A percentile compares a stretch with the other conserved stretches of the same genome.
phyloP scores from a whole-genome alignment of 352 stramenopile species.

The Phytophthora capsici region DNA sequence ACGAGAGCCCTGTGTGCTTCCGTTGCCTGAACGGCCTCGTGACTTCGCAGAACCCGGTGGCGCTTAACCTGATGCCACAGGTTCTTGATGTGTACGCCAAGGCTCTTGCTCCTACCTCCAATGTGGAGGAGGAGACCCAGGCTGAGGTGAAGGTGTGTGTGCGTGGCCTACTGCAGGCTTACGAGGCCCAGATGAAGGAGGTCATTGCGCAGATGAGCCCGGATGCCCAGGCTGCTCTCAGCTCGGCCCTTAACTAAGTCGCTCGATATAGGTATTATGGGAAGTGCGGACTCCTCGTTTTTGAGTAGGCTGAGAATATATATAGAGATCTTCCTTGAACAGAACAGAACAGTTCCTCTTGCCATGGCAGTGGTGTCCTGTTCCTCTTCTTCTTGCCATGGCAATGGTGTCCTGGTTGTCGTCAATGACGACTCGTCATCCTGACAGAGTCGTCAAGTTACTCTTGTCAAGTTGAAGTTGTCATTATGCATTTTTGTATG shows the following conservation, averaged over 20 bases:
- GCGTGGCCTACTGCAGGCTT: constrained; percentile 67
- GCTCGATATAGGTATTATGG: constrained; percentile 29
- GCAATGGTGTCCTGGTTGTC: too few relatives aligned
- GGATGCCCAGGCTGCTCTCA: constrained; percentile 72
- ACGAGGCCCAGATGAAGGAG: constrained; percentile 83
- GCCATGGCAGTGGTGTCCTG: too few relatives aligned
- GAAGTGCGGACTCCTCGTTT: constrained; percentile 21
- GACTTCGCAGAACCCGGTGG: constrained; percentile 86
- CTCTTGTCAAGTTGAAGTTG: not conserved
- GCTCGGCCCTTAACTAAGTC: constrained; percentile 58
- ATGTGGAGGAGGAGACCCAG: constrained; percentile 79
- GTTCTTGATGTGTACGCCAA: constrained; percentile 87
- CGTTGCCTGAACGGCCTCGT: constrained; percentile 94
- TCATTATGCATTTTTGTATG: not conserved
- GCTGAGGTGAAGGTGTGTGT: constrained; percentile 74
- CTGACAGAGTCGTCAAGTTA: too few relatives aligned
- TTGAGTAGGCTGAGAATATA: constrained; percentile 42
- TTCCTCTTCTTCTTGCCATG: too few relatives aligned
- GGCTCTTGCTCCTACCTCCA: constrained; percentile 61
- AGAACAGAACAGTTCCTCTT: too few relatives aligned
- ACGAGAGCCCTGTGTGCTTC: constrained; percentile 97
- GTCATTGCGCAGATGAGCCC: constrained; percentile 77
- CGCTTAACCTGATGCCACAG: constrained; percentile 71
- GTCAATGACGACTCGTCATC: too few relatives aligned
- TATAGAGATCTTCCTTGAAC: constrained; percentile 41